Percentiles rank a stretch among this genome's conserved stretches.
phyloP scores from a whole-genome alignment of 2,329 filamentous ascomycete species.

The Aspergillus sp. region DNA sequence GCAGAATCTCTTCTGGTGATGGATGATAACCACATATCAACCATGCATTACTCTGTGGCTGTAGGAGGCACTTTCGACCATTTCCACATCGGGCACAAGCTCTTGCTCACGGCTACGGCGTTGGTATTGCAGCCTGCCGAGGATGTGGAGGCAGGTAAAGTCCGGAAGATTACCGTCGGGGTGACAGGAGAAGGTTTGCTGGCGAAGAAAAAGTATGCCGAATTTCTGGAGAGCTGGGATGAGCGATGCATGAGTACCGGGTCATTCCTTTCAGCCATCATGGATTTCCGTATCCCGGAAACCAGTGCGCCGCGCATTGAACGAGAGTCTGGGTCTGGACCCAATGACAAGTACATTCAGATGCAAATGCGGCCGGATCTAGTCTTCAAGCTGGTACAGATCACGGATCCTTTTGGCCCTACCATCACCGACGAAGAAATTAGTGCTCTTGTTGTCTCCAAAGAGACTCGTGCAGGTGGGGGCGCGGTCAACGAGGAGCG shows the following conservation, averaged over 20 bases:
- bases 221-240: conserved; percentile 79
- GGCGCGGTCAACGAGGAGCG: conserved; percentile 84
- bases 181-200: conserved; percentile 87
- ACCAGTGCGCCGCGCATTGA: conserved; percentile 35
- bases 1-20: conserved; percentile 26
- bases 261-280: conserved; percentile 66
- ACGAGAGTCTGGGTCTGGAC: conserved; percentile 38
- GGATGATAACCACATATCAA: conserved; percentile 19
- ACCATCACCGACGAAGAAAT: conserved; percentile 81
- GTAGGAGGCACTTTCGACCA: conserved; percentile 97
- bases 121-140: conserved; percentile 64
- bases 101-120: conserved; percentile 86
- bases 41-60: conserved; percentile 64
- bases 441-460: conserved; percentile 80
- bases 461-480: conserved; percentile 82
- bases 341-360: conserved; percentile 43
- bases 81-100: conserved; percentile 90
- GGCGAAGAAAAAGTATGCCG: conserved; percentile 83
- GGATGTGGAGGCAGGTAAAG: conserved; percentile 33
- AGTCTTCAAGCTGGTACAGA: conserved; percentile 75
- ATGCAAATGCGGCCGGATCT: conserved; percentile 62
- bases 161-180: conserved; percentile 72
- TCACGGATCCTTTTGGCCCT: conserved; percentile 86
- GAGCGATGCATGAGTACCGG: conserved; percentile 69
- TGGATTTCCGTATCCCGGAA: conserved; percentile 59